Percentiles rank a stretch among this genome's conserved stretches.
phyloP scores from a whole-genome alignment of 139 green algal species.

The Axilococcus clingmanii region DNA sequence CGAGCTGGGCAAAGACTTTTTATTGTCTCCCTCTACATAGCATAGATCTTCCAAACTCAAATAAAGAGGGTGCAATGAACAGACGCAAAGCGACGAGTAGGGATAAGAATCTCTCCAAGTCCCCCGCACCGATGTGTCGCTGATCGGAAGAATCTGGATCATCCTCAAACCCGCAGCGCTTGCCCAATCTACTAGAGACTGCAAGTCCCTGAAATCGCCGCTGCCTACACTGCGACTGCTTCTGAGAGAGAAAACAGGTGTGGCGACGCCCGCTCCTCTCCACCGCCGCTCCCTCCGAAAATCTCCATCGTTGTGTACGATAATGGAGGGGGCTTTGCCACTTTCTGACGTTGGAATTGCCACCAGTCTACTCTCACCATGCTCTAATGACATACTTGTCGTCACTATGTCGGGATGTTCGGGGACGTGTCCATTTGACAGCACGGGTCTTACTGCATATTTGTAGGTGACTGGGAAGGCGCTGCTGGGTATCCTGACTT shows the following conservation, averaged over 20 bases:
- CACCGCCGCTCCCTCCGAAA: slow-evolving; percentile 54
- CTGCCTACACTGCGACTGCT: slow-evolving; percentile 55
- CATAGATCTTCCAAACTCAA: slow-evolving; percentile 42
- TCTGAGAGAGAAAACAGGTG: slow-evolving; percentile 86
- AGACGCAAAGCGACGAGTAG: slow-evolving; percentile 83
- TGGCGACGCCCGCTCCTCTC: slow-evolving; percentile 75
- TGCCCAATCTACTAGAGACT: slow-evolving; percentile 68
- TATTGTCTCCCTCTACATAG: background rate
- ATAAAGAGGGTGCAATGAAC: slow-evolving; percentile 90
- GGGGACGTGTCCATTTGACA: background rate
- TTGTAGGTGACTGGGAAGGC: slow-evolving; percentile 80
- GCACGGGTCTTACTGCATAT: slow-evolving; percentile 38
- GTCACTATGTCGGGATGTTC: too few species aligned
- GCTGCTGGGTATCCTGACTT: slow-evolving; percentile 47
- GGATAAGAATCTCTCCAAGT: slow-evolving; percentile 95
- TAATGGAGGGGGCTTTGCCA: slow-evolving; percentile 28
- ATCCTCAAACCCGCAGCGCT: slow-evolving; percentile 27
- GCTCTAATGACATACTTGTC: slow-evolving; percentile 12
- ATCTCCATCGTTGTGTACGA: slow-evolving; percentile 56
- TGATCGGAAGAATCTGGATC: slow-evolving; percentile 90
- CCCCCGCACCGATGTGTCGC: slow-evolving; percentile 86
- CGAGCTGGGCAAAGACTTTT: slow-evolving; percentile 13
- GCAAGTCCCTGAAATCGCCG: slow-evolving; percentile 90
- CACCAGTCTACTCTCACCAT: slow-evolving; percentile 26
- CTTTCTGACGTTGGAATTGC: slow-evolving; percentile 1